Evolutionary conservation across 805 yeast genomes (phyloP).

Genomic region (Pichia manshurica): DNA sequence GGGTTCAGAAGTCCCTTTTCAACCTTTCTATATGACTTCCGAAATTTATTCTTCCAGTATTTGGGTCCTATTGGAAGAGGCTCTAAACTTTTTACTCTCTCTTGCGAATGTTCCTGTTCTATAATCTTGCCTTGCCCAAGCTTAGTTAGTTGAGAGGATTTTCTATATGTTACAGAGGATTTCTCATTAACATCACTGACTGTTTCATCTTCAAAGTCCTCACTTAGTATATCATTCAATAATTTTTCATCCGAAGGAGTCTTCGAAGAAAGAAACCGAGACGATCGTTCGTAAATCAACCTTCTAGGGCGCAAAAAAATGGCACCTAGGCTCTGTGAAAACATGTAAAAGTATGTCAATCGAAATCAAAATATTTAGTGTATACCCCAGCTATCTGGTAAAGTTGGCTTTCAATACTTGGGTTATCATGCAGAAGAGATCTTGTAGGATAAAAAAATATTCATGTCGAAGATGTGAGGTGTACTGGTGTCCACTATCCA

Average conservation of each 20-base stretch:
- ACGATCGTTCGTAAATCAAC: not conserved
- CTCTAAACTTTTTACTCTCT: not conserved
- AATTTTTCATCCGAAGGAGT: slow-evolving; percentile 16
- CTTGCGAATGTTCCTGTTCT: not conserved
- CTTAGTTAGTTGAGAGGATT: not conserved
- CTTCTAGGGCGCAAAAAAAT: too few species aligned
- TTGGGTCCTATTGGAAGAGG: slow-evolving; percentile 14
- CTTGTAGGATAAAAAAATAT: too few species aligned
- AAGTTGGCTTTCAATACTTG: too few species aligned
- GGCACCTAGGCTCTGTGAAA: too few species aligned
- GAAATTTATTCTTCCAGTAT: slow-evolving; percentile 20
- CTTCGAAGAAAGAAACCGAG: slow-evolving; percentile 1
- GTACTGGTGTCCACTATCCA: too few species aligned
- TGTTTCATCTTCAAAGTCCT: not conserved
- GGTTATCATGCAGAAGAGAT: too few species aligned
- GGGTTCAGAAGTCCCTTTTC: slow-evolving; percentile 17
- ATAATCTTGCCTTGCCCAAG: not conserved
- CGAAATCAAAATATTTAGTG: too few species aligned
- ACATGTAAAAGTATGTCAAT: too few species aligned
- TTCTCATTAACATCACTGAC: not conserved
- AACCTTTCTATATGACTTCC: slow-evolving; percentile 18
- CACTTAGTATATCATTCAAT: slow-evolving; percentile 11
- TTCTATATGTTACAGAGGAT: not conserved
- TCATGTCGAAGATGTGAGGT: too few species aligned
- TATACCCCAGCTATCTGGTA: too few species aligned